Evolutionary conservation across 2,329 filamentous ascomycete genomes (phyloP).

Genomic region (Mycogone perniciosa): DNA sequence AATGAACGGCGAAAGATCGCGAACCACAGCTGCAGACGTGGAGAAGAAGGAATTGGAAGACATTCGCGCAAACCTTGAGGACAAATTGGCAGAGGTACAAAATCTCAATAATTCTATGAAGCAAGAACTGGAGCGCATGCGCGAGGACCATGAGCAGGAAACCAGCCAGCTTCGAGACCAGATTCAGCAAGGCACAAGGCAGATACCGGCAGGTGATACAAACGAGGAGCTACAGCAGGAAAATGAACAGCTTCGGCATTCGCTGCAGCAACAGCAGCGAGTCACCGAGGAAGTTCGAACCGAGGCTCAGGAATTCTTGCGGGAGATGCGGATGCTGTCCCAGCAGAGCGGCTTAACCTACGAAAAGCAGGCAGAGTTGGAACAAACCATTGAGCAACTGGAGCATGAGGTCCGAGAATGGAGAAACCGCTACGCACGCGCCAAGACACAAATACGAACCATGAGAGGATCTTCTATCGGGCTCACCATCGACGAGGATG

Average conservation of each 20-base stretch:
- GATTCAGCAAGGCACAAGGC: constrained; percentile 29
- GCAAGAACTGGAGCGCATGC: constrained; percentile 68
- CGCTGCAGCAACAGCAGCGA: constrained; percentile 67
- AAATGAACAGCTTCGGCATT: constrained; percentile 60
- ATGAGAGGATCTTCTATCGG: constrained; percentile 77
- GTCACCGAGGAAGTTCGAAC: constrained; percentile 80
- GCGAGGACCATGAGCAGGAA: constrained; percentile 59
- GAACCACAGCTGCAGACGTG: constrained; percentile 43
- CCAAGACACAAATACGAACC: constrained; percentile 79
- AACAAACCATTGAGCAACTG: constrained; percentile 66
- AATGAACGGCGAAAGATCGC: constrained; percentile 52
- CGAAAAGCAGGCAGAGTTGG: constrained; percentile 75
- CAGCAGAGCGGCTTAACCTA: constrained; percentile 71
- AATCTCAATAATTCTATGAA: constrained; percentile 73
- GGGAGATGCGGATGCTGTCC: constrained; percentile 84
- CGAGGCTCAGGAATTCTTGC: constrained; percentile 75
- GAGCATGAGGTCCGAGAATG: constrained; percentile 83
- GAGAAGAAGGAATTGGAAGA: constrained; percentile 69
- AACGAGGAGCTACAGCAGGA: constrained; percentile 57
- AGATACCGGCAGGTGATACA: constrained; percentile 23
- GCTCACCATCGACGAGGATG: constrained; percentile 61
- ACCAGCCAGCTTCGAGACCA: constrained; percentile 58
- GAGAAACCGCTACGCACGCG: constrained; percentile 81
- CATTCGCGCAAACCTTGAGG: constrained; percentile 61
- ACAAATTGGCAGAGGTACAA: constrained; percentile 66